Percentiles rank a stretch among this genome's conserved stretches.
These are phyloP conservation scores for Aphanomyces cochlioides DNA, from an alignment of 352 stramenopile species.

Conservation along the genomic window DNA sequence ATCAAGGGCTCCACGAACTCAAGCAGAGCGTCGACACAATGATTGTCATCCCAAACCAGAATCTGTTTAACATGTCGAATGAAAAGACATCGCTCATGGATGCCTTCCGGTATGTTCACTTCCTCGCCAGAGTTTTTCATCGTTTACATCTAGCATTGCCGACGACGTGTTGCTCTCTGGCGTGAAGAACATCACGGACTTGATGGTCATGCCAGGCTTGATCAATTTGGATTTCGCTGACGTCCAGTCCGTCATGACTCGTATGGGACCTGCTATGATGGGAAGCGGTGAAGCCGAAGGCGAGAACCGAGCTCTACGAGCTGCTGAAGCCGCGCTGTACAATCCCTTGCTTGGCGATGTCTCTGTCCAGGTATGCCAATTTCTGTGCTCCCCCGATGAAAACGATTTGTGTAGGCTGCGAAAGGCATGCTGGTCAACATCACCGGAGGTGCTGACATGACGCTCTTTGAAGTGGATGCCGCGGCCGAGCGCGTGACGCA, in stretches of 20 bases:
- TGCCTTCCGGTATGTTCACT: constrained; percentile 56
- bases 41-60: constrained; percentile 87
- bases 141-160: constrained; percentile 47
- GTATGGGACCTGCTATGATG: constrained; percentile 88
- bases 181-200: constrained; percentile 85
- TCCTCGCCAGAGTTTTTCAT: background rate
- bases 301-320: constrained; percentile 80
- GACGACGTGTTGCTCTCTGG: constrained; percentile 82
- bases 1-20: constrained; percentile 68
- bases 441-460: constrained; percentile 90
- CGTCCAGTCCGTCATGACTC: constrained; percentile 85
- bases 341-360: constrained; percentile 88
- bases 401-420: constrained; percentile 44
- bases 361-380: constrained; percentile 62
- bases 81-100: constrained; percentile 85
- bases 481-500: constrained; percentile 80
- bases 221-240: constrained; percentile 88
- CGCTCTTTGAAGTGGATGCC: constrained; percentile 89
- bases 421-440: constrained; percentile 96
- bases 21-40: constrained; percentile 85
- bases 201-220: constrained; percentile 85
- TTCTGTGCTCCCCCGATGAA: background rate
- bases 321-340: constrained; percentile 79
- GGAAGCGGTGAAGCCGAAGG: constrained; percentile 88
- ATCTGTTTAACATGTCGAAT: constrained; percentile 86